Base-by-base conservation (phyloP, 768 basidiomycete genomes). In the Nevesoporus exiguus region DNA sequence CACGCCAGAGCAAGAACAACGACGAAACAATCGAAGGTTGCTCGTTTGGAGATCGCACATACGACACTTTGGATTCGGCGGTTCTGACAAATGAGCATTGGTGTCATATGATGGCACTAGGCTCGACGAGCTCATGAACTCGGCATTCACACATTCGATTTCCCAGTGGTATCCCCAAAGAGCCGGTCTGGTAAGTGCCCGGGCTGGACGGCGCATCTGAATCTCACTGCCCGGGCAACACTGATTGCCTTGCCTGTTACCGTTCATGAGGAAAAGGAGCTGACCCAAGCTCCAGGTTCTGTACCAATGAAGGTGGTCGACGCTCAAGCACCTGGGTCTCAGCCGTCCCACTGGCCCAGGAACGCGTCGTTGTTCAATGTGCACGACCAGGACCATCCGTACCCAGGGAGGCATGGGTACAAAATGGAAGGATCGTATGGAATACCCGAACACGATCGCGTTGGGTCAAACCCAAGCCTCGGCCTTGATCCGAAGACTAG, bases 141-240 rank as follows among this genome's bases (percentile, higher is more conserved):
- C 5, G 14, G 14, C 14, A 2, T 33, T 33, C 9, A 45, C 17
- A 67, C 64, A 9, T 2, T 30, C 11, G 39, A 54, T 3, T 34
- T 44, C 25, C 41, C 52, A 7, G 7, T 15, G 25, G 49, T 49
- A 10, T 36, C 19, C 40, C 57, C 60, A 56, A 0, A 29, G 29
- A 25, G 7, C 29, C 9, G 24, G 42, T 9, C 46, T 44, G 3
- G 15, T 22, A 27, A 30, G 30, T 27, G 55, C 47, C 8, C 60
- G 55, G n/a, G n/a, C n/a, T n/a, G n/a, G n/a, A n/a, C n/a, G n/a
- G n/a, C n/a, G n/a, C n/a, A n/a, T n/a, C n/a, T n/a, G n/a, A n/a
- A n/a, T 1, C 47, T 29, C 9, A 53, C 60, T 47, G 71, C 70
- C 6, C 68, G 70, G 27, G 56, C 55, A 25, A 70, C 68, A 0